Conservation (phyloP, 139 green algal species). For the Coccomyxa sp. region DNA sequence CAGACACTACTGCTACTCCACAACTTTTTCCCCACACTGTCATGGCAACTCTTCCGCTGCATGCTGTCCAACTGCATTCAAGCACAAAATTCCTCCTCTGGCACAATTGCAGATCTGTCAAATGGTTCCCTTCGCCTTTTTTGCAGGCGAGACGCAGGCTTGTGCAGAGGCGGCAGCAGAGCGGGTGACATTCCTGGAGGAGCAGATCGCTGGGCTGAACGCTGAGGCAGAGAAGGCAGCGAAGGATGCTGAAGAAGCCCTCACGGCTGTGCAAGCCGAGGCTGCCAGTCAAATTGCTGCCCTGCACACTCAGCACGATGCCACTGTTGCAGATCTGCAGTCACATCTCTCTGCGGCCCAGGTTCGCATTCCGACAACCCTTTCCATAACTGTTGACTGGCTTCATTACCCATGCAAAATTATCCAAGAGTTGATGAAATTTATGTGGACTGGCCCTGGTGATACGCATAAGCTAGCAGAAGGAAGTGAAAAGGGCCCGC, state of each 20-base stretch:
- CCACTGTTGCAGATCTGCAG: slow-evolving; percentile 5
- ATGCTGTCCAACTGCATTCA: too few species aligned
- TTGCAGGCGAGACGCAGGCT: not conserved
- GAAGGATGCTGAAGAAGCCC: slow-evolving; percentile 3
- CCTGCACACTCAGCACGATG: not conserved
- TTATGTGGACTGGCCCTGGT: not conserved
- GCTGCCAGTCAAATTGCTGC: not conserved
- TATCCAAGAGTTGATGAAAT: not conserved
- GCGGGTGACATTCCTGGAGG: slow-evolving; percentile 60
- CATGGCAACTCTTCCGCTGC: too few species aligned
- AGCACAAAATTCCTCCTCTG: too few species aligned
- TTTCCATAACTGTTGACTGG: too few species aligned
- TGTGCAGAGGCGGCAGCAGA: slow-evolving; percentile 60
- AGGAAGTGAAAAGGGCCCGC: not conserved
- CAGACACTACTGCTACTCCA: too few species aligned
- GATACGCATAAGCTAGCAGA: not conserved
- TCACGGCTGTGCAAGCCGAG: slow-evolving; percentile 12
- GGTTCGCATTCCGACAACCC: not conserved
- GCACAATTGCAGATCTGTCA: too few species aligned
- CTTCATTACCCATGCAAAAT: not conserved
- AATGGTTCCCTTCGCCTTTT: too few species aligned
- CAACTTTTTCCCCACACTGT: too few species aligned
- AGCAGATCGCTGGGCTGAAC: slow-evolving; percentile 41
- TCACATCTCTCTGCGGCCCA: not conserved
- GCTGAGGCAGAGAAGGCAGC: slow-evolving; percentile 35